Conservation (phyloP, 257 asterid species). For the Scutellaria baicalensis region DNA sequence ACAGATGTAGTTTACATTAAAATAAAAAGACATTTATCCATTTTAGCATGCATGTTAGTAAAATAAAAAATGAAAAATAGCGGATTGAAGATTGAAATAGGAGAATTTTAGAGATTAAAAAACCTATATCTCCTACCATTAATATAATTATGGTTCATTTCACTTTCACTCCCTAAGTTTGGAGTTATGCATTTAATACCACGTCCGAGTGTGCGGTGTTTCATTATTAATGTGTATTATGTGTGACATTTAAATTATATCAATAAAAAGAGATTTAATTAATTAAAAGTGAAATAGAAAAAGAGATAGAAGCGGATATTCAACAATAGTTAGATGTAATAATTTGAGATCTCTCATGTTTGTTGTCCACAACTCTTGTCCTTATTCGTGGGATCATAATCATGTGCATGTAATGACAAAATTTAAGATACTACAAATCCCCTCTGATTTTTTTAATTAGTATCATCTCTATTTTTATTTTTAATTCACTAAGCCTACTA, state of each 20-base stretch:
- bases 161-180: too few relatives aligned
- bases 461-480: not conserved
- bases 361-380: conserved; percentile 12
- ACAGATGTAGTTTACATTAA: too few relatives aligned
- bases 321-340: not conserved
- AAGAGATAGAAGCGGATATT: not conserved
- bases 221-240: not conserved
- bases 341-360: conserved; percentile 4
- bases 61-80: too few relatives aligned
- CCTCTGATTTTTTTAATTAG: not conserved
- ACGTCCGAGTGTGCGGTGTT: too few relatives aligned
- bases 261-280: not conserved
- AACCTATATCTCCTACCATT: too few relatives aligned
- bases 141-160: too few relatives aligned
- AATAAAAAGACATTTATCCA: too few relatives aligned
- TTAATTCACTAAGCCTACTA: not conserved
- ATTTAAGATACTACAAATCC: not conserved
- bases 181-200: too few relatives aligned
- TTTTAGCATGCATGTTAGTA: too few relatives aligned
- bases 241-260: not conserved
- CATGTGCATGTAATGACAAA: conserved; percentile 13
- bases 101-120: too few relatives aligned
- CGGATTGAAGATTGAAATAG: too few relatives aligned
- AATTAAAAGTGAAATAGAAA: not conserved
- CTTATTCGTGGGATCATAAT: conserved; percentile 9